Evolutionary conservation across 768 basidiomycete genomes (phyloP).

Genomic region (Sporobolomyces pararoseus): DNA sequence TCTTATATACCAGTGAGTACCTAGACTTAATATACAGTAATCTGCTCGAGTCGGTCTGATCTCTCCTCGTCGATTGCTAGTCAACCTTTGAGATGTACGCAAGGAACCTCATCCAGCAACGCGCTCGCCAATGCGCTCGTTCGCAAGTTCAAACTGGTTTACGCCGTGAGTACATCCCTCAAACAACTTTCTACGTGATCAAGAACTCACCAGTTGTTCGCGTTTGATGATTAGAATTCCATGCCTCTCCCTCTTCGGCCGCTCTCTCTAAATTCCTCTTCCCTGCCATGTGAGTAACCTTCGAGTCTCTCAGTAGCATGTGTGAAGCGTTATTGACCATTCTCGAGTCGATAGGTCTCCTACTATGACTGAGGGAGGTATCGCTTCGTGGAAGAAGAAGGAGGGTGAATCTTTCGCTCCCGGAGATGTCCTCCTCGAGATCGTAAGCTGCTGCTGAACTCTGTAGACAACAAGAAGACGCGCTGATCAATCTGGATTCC

Average conservation of each 20-base stretch:
- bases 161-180: slow-evolving; percentile 15
- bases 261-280: slow-evolving; percentile 42
- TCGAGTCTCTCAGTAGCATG: too few species aligned
- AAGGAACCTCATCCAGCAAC: slow-evolving; percentile 25
- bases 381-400: slow-evolving; percentile 93
- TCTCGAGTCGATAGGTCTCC: slow-evolving; percentile 86
- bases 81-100: not conserved
- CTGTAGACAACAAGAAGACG: not conserved
- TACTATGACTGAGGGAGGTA: slow-evolving; percentile 99
- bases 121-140: slow-evolving; percentile 23
- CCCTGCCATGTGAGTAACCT: slow-evolving; percentile 39
- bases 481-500: not conserved
- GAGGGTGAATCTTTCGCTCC: slow-evolving; percentile 85
- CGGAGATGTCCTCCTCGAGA: slow-evolving; percentile 93
- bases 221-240: slow-evolving; percentile 22
- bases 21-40: not conserved
- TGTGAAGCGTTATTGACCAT: too few species aligned
- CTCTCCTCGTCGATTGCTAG: not conserved
- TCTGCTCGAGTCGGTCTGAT: not conserved
- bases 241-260: slow-evolving; percentile 17
- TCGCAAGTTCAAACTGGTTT: slow-evolving; percentile 7
- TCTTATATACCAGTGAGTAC: slow-evolving; percentile 8
- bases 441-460: slow-evolving; percentile 58
- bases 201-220: not conserved
- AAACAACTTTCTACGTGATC: not conserved